Base-by-base conservation (phyloP, 2,329 filamentous ascomycete species). In the Colletotrichum sp. region DNA sequence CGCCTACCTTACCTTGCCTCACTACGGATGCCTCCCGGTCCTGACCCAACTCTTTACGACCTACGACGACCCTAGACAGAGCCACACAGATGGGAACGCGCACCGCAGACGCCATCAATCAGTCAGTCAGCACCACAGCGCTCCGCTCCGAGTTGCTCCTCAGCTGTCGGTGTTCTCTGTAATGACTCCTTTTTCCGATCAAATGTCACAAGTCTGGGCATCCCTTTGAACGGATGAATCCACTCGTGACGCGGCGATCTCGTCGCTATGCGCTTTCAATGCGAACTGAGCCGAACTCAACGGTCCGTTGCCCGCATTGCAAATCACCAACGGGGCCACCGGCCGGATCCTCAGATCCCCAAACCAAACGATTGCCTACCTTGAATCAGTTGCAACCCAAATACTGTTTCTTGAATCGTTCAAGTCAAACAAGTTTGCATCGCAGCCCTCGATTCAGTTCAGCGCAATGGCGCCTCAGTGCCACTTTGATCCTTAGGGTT, bases 141-240 rank as follows among this genome's bases (percentile, higher is more conserved):
- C 70, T 59, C 59, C 58, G 58, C 51, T 70, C 70, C 59, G 47
- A 47, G 38, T 59, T 72, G 51, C 66, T 70, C 16, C 55, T 33
- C 55, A 55, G 11, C 29, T 15, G n/a, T 21, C 8, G n/a, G 27
- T 36, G 15, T 47, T 21, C 51, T 36, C 15, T 34, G 8, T 31
- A 21, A 9, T 38, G n/a, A 24, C 61, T 16, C 38, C 27, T 36
- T 8, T 43, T 59, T 36, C 59, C 61, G 33, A n/a, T 61, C 18
- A 57, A 73, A 34, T 62, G 68, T 63, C 71, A 71, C 61, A 71
- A 66, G 71, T 63, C 62, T 71, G 68, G 68, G 71, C 71, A 71
- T 73, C 71, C 68, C 62, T 71, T 66, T 33, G 55, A 71, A 71
- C 33, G 43, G 71, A 73, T 62, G 71, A 73, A 73, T 66, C 31